Evolutionary conservation across 495 filamentous ascomycete species (phyloP), one percentile per base, ranked within the genome.

Genomic region (Aspergillus bertholletiae): DNA sequence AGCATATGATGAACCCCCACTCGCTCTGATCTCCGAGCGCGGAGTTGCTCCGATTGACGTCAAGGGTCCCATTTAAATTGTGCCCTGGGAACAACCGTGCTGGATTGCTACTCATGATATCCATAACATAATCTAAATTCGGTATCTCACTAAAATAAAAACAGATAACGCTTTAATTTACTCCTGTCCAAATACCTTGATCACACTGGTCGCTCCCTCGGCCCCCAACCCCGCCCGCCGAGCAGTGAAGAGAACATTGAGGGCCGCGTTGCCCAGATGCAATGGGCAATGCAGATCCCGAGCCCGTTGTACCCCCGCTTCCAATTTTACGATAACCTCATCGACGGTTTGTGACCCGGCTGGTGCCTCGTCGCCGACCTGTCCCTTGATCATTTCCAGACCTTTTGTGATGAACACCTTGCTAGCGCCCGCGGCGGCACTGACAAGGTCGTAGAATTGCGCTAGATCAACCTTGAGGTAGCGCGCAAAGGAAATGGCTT

Each of bases 341-440:
- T 84, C 77, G 62, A 93, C 79, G 13, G 80, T 77, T 32, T 69
- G 67, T 21, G 60, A 55, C 3, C 61, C 70, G 11, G 54, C 55
- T 6, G 61, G 46, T 20, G 58, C 61, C n/a, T 66, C 58, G 41
- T 67, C 51, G 2, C 56, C 69, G 21, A 74, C 66, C 0, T 53
- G 56, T 0, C 65, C 68, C 50, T 73, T 65, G 28, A 72, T 71
- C 62, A 89, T 84, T 26, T 79, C 77, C 9, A 80, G 65, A 0
- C 82, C 85, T 49, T 75, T 66, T n/a, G 73, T 73, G 60, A 77
- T 70, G 54, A 90, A 82, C 57, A 86, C 75, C 17, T 66, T 74
- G 62, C 85, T 89, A 1, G 80, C 76, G 1, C 88, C 88, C 0
- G 88, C 88, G 5, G 88, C 88, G 52, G 88, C 85, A 41, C 76